Evolutionary conservation across 1,284 basidiomycete species (phyloP).

Genomic region (Hymenochaete sp.): DNA sequence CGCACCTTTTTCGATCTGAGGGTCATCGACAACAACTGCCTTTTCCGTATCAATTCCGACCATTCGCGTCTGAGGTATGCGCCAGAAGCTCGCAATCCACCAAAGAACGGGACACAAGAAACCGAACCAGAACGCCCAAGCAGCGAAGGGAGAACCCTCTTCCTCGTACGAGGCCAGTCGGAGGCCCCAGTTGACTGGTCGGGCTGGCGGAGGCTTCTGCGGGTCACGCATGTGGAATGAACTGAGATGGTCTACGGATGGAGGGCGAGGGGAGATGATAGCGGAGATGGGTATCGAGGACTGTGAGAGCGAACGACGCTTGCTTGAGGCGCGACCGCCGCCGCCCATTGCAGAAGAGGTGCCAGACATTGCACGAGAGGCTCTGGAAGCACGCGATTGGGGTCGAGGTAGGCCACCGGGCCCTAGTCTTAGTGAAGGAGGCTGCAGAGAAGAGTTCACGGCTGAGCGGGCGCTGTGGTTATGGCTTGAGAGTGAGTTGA

Average conservation of each 20-base stretch:
- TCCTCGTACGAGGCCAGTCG: constrained; percentile 42
- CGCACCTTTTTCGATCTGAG: constrained; percentile 67
- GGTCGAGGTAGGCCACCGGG: constrained; percentile 18
- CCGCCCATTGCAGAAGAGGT: constrained; percentile 30
- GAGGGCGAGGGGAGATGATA: constrained; percentile 65
- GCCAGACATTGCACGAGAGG: constrained; percentile 27
- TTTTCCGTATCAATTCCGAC: constrained; percentile 57
- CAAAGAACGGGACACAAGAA: constrained; percentile 68
- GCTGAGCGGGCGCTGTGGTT: constrained; percentile 29
- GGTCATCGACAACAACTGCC: constrained; percentile 64
- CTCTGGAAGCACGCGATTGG: constrained; percentile 11
- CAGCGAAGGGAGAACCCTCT: constrained; percentile 56
- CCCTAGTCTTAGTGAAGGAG: constrained; percentile 28
- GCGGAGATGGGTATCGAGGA: constrained; percentile 70
- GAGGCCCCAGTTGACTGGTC: constrained; percentile 52
- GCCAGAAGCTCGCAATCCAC: constrained; percentile 61
- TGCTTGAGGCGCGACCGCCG: background rate
- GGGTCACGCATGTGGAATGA: constrained; percentile 74
- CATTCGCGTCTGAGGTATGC: constrained; percentile 50
- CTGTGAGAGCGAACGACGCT: constrained; percentile 30
- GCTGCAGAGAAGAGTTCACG: constrained; percentile 31
- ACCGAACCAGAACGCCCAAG: constrained; percentile 69
- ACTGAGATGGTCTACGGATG: constrained; percentile 48
- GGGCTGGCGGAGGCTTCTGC: constrained; percentile 47
- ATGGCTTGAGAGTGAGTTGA: constrained; percentile 48